Evolutionary conservation across 2,329 filamentous ascomycete species (phyloP), one percentile per base, ranked within the genome.

Genomic region (Pyricularia pennisetigena): DNA sequence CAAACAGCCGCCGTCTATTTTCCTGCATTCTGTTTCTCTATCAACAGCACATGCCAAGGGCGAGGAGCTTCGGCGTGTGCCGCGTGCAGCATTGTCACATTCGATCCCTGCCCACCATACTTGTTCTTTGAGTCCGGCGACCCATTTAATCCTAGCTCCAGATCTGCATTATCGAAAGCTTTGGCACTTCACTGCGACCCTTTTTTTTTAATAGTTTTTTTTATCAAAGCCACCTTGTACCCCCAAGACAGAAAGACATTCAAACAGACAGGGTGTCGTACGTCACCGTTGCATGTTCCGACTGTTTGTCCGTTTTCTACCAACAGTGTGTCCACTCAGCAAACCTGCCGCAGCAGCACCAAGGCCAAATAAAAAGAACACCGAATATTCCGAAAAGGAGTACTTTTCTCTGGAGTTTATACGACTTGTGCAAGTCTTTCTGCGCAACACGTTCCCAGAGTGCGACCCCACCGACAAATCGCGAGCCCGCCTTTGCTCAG

Each of bases 1-100:
- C 41, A 54, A n/a, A 54, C 41, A 20, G 41, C 41, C n/a, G 20
- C 41, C 41, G 41, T 54, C 20, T 20, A n/a, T 54, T 54, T 54
- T 54, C n/a, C 41, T 6, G 41, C 7, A 9, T n/a, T 54, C 41
- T 2, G 41, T 54, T 54, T n/a, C 41, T 54, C 41, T 54, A 54
- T 54, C 41, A 54, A 54, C 64, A 65, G 64, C 32, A 65, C 64
- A 61, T 61, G 57, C 57, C 57, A 61, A 61, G 57, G 23, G 28
- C 57, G 23, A 61, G 57, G 57, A 61, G 9, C 24, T 20, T 61
- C 57, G 57, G 57, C 57, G n/a, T 61, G 57, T 24, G 57, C 57
- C 57, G 57, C 57, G 57, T 61, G 57, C 57, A 24, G 57, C 57
- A 26, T 61, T 61, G 57, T 61, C 57, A 61, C 57, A 61, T 61